Conservation (phyloP, 2,329 filamentous ascomycete genomes). For the Aureobasidium sp. region DNA sequence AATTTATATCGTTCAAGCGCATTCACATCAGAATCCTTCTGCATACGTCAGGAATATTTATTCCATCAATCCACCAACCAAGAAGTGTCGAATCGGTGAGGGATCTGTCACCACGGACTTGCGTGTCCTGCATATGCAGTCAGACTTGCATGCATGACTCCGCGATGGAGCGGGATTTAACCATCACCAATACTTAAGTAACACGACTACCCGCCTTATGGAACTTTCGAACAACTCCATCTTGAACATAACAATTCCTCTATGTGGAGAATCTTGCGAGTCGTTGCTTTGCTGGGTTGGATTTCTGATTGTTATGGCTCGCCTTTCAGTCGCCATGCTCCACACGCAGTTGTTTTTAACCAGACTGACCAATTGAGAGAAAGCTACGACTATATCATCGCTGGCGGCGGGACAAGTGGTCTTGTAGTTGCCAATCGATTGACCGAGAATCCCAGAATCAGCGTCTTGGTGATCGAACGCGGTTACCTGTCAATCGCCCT, state of each 20-base stretch:
- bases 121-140: not conserved
- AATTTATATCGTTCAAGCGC: too few species aligned
- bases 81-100: not conserved
- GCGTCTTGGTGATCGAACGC: slow-evolving; percentile 13
- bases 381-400: slow-evolving; percentile 29
- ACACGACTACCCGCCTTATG: not conserved
- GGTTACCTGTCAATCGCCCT: not conserved
- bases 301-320: not conserved
- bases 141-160: not conserved
- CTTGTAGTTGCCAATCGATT: slow-evolving; percentile 30
- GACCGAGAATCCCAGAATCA: slow-evolving; percentile 3
- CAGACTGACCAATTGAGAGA: slow-evolving; percentile 9
- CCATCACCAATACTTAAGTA: not conserved
- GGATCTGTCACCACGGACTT: not conserved
- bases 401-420: slow-evolving; percentile 31
- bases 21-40: too few species aligned
- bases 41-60: too few species aligned
- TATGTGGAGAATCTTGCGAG: not conserved
- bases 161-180: not conserved
- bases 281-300: not conserved
- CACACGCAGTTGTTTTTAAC: not conserved
- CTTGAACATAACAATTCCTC: not conserved
- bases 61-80: too few species aligned
- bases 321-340: not conserved
- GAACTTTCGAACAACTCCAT: not conserved